Percentiles rank a stretch among this genome's conserved stretches.
Evolutionary conservation across 2,329 filamentous ascomycete genomes (phyloP).

Genomic region (Fusarium musae): DNA sequence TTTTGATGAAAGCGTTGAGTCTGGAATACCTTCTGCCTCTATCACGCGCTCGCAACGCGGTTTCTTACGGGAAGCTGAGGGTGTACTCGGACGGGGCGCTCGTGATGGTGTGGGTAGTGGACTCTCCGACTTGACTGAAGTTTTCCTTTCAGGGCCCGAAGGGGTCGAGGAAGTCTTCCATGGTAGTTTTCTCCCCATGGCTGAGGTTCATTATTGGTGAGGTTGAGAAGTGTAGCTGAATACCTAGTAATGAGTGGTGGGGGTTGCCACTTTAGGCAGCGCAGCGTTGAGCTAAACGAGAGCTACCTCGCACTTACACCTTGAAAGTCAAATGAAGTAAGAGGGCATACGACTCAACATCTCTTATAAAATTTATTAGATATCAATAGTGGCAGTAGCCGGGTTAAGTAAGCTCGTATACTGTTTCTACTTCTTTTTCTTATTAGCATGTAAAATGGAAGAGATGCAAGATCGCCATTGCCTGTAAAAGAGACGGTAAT

Average conservation of each 20-base stretch:
- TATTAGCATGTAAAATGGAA: neutral
- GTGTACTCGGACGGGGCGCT: constrained; percentile 9
- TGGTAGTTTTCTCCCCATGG: constrained; percentile 64
- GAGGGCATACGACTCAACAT: neutral
- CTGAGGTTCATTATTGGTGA: constrained; percentile 15
- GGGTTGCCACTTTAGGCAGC: constrained; percentile 15
- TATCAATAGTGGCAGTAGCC: neutral
- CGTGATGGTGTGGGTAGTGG: neutral
- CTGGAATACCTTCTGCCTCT: constrained; percentile 40
- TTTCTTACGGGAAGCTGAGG: constrained; percentile 23
- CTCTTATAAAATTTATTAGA: no score
- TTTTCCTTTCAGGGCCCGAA: constrained; percentile 10
- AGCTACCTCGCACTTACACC: neutral
- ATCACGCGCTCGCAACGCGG: constrained; percentile 36
- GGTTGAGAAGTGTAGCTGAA: neutral
- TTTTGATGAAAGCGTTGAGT: neutral
- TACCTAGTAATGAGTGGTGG: constrained; percentile 9
- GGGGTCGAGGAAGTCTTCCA: constrained; percentile 55
- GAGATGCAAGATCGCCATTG: neutral
- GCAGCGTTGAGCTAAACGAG: constrained; percentile 3
- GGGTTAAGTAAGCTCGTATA: neutral
- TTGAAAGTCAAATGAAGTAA: neutral
- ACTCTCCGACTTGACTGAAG: constrained; percentile 17
- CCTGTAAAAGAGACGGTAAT: neutral
- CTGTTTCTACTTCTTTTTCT: neutral